phyloP scores from a whole-genome alignment of 2,329 filamentous ascomycete species.

The Ascomycota sp. region DNA sequence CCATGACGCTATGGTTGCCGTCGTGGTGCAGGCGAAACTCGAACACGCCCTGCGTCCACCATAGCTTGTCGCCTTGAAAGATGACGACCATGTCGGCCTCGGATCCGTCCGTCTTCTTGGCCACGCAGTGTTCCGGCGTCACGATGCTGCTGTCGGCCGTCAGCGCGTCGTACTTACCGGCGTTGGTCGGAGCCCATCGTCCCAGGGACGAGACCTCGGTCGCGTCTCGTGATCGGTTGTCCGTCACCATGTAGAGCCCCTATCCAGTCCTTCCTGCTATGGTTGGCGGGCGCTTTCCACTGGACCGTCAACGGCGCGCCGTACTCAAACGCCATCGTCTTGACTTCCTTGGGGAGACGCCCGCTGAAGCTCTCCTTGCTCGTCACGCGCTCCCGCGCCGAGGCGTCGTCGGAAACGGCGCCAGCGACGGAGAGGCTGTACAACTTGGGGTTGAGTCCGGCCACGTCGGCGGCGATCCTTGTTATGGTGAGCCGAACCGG shows the following conservation, averaged over 20 bases:
- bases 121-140: slow-evolving; percentile 40
- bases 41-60: slow-evolving; percentile 92
- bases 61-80: slow-evolving; percentile 83
- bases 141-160: slow-evolving; percentile 61
- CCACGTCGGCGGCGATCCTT: slow-evolving; percentile 57
- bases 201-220: slow-evolving; percentile 74
- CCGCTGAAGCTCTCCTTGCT: slow-evolving; percentile 56
- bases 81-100: slow-evolving; percentile 47
- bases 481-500: slow-evolving; percentile 72
- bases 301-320: slow-evolving; percentile 74
- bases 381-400: slow-evolving; percentile 37
- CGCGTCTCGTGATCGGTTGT: slow-evolving; percentile 69
- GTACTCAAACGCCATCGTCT: slow-evolving; percentile 68
- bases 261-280: slow-evolving; percentile 90
- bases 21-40: slow-evolving; percentile 95
- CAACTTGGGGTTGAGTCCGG: slow-evolving; percentile 57
- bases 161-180: slow-evolving; percentile 54
- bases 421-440: slow-evolving; percentile 63
- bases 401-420: slow-evolving; percentile 28
- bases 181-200: slow-evolving; percentile 69
- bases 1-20: slow-evolving; percentile 82
- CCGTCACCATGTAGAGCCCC: slow-evolving; percentile 85
- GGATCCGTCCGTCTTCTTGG: slow-evolving; percentile 26
- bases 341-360: slow-evolving; percentile 46
- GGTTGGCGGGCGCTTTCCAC: slow-evolving; percentile 76